Base-by-base conservation (phyloP, 306 rosid genomes). In the Alnus rubra region DNA sequence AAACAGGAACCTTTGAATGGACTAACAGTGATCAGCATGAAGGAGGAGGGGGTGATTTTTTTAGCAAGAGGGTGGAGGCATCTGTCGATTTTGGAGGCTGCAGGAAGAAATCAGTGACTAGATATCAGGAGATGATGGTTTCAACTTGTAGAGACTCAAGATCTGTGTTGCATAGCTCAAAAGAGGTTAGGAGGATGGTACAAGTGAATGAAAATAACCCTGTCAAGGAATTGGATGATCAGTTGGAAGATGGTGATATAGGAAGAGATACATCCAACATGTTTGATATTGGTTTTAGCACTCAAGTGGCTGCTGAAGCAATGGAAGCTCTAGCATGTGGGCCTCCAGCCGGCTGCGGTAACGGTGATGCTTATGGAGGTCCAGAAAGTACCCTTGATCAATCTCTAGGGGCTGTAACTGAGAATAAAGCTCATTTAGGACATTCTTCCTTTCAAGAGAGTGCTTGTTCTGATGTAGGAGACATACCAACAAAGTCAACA, bases 251-350 rank as follows among this genome's bases (percentile, higher is more conserved):
- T 79, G 72, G 77, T 83, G 83, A 77, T 54, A 52, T 73, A 56
- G 86, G n/a, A 75, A 55, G 65, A 69, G 76, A 68, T 63, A 53
- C 54, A 42, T 76, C 77, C 72, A 89, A 82, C 76, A 71, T 78
- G 76, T 80, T 45, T 74, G 90, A 85, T 75, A 71, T 92, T 77
- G 96, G 92, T 77, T 86, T 90, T 55, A 74, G 84, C 86, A 90
- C 97, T 73, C 97, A 92, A 84, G 83, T 92, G 50, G 97, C 97
- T 78, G 97, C 84, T 55, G 94, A 92, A 84, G 96, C 92, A 19
- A 90, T 90, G 86, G 87, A 88, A 75, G 91, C 88, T 76, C 87
- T 92, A 69, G 92, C 96, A 71, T 55, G 33, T 78, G 81, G 73
- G 4, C 75, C 70, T 76, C 76, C 78, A 52, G 23, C 62, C 33